These are phyloP conservation scores for Mucor ambiguus DNA, from an alignment of 371 early-diverging fungal species.

Conservation along the genomic window DNA sequence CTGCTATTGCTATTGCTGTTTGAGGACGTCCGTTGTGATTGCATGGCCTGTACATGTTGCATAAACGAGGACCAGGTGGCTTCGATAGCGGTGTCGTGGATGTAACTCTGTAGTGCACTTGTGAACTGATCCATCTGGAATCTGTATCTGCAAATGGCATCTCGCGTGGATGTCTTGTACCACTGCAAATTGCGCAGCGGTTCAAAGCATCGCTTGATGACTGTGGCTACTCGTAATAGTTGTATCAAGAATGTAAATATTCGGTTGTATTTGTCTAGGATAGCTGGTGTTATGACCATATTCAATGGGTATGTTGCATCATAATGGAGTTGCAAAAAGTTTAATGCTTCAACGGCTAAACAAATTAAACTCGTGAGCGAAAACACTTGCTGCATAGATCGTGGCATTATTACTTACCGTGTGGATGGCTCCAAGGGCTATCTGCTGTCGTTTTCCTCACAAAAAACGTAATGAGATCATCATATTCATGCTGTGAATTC, in stretches of 20 bases:
- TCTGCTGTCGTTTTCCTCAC: constrained; percentile 33
- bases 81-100: constrained; percentile 46
- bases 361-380: not conserved
- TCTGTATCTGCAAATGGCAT: constrained; percentile 27
- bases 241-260: constrained; percentile 54
- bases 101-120: constrained; percentile 42
- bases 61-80: constrained; percentile 50
- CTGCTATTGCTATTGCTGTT: not conserved
- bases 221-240: constrained; percentile 35
- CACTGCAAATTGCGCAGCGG: constrained; percentile 2
- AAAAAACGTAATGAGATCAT: constrained; percentile 44
- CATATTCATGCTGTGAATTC: constrained; percentile 5
- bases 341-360: constrained; percentile 45
- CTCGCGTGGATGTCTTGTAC: not conserved
- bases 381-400: not conserved
- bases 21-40: not conserved
- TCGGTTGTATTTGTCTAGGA: constrained; percentile 53
- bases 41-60: constrained; percentile 31
- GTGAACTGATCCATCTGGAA: constrained; percentile 56
- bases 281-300: constrained; percentile 42
- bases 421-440: constrained; percentile 29
- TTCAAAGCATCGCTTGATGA: constrained; percentile 38
- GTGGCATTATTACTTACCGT: constrained; percentile 28
- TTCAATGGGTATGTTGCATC: constrained; percentile 48
- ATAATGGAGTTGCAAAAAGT: constrained; percentile 55